Conservation (phyloP, 352 stramenopile species). For the Globisporangium acanthophoron region DNA sequence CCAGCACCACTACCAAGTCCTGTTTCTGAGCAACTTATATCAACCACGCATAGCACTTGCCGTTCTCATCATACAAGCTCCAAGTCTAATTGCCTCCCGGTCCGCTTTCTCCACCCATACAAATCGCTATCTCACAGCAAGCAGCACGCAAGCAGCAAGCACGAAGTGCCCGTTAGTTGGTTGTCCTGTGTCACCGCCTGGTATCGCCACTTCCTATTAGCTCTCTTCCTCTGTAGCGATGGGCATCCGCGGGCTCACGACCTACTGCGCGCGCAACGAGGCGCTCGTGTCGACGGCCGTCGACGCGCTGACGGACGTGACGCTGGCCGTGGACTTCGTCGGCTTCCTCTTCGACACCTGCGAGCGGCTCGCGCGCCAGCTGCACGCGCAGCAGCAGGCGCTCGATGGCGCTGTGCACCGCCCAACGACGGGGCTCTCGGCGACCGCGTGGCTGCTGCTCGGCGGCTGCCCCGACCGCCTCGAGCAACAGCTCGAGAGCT, state of each 20-base stretch:
- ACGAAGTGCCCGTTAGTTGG: no score
- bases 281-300: constrained; percentile 26
- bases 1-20: no score
- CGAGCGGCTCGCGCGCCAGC: constrained; percentile 41
- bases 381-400: constrained; percentile 11
- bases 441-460: constrained; percentile 53
- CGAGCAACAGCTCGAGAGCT: constrained; percentile 39
- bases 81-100: no score
- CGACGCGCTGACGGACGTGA: constrained; percentile 47
- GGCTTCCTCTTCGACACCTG: constrained; percentile 75
- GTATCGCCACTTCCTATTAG: no score
- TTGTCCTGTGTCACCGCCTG: no score
- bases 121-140: no score
- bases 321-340: constrained; percentile 76
- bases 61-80: no score
- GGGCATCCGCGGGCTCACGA: constrained; percentile 57
- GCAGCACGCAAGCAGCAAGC: no score
- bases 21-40: no score
- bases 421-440: constrained; percentile 11
- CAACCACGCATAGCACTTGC: no score
- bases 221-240: constrained; percentile 17
- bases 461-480: constrained; percentile 44
- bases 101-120: no score
- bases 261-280: constrained; percentile 54
- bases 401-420: neutral